Percentiles rank a stretch among this genome's conserved stretches.
Conservation (phyloP, 805 yeast species). For the Nakazawaea ernobii region DNA sequence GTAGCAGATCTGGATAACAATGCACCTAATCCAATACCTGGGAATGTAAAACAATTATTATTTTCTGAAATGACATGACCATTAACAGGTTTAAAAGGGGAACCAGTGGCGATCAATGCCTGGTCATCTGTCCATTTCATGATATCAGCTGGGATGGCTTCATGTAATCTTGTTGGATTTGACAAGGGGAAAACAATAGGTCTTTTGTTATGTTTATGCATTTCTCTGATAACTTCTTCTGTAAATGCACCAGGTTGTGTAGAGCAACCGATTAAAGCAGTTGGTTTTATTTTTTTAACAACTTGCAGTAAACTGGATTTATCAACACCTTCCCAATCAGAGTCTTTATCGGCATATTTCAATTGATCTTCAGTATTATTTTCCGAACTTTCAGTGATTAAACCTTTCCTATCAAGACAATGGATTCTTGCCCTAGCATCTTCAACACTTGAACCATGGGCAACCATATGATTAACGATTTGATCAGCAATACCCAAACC, state of each 20-base stretch:
- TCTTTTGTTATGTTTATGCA: conserved; percentile 80
- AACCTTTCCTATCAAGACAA: conserved; percentile 80
- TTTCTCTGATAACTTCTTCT: conserved; percentile 76
- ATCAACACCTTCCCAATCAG: conserved; percentile 69
- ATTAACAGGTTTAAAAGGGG: conserved; percentile 93
- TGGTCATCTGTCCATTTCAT: conserved; percentile 88
- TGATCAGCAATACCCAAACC: conserved; percentile 97
- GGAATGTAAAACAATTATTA: conserved; percentile 96
- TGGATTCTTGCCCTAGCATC: conserved; percentile 73
- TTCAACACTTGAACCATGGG: conserved; percentile 69
- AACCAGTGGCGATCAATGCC: conserved; percentile 94
- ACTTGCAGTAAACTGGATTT: conserved; percentile 63
- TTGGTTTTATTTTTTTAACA: conserved; percentile 71
- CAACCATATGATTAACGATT: conserved; percentile 79
- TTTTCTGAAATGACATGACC: conserved; percentile 90
- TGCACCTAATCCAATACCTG: conserved; percentile 96
- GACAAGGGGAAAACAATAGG: conserved; percentile 95
- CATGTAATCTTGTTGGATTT: conserved; percentile 93
- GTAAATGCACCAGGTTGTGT: conserved; percentile 95
- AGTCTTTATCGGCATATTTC: conserved; percentile 65
- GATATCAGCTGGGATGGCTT: conserved; percentile 87
- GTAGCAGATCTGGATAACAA: conserved; percentile 79
- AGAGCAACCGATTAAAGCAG: conserved; percentile 91
- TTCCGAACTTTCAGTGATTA: conserved; percentile 55
- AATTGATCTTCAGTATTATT: conserved; percentile 52